Evolutionary conservation across 163 green algal genomes (phyloP), one percentile per base, ranked within the genome.

Genomic region (Coccomyxa subellipsoidea): DNA sequence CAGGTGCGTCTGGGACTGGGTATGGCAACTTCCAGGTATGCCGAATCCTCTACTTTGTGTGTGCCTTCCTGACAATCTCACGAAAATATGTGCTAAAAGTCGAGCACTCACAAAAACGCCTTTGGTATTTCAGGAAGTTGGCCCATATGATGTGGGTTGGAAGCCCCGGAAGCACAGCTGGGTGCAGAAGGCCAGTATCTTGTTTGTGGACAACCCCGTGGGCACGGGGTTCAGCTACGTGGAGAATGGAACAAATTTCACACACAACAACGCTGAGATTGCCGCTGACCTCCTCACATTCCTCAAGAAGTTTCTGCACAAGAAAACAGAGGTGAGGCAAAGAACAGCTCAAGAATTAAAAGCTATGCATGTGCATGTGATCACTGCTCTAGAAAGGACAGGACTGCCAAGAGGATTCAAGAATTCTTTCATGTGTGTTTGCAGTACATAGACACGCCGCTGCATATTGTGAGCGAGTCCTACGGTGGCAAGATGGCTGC

Each of bases 161-260:
- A 80, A 81, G 70, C 21, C 23, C 36, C 77, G 82, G 5, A 77
- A 69, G 77, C 77, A 82, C 69, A 76, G 31, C 0, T 86, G 82
- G 82, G 77, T 75, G 59, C 10, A 78, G 37, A 38, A 77, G 31
- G 83, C 79, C 34, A 83, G 84, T 66, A 31, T 87, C 37, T 66
- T 87, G 38, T 87, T 87, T 69, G 39, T 87, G 34, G 83, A 87
- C 79, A 87, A 82, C 38, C 83, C 83, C 32, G 83, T 87, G 5
- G 83, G 83, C 31, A 87, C 83, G 4, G 83, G 83, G 27, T 87
- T 84, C 72, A 77, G 36, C 34, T 87, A 84, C 36, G 83, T 87
- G 53, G 69, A 80, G 31, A 39, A 77, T 39, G 34, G 69, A 23
- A 31, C 29, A 40, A 80, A 40, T 25, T 86, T 86, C 59, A 78